Base-by-base conservation (phyloP, 2,329 filamentous ascomycete species). In the Moelleriella libera region DNA sequence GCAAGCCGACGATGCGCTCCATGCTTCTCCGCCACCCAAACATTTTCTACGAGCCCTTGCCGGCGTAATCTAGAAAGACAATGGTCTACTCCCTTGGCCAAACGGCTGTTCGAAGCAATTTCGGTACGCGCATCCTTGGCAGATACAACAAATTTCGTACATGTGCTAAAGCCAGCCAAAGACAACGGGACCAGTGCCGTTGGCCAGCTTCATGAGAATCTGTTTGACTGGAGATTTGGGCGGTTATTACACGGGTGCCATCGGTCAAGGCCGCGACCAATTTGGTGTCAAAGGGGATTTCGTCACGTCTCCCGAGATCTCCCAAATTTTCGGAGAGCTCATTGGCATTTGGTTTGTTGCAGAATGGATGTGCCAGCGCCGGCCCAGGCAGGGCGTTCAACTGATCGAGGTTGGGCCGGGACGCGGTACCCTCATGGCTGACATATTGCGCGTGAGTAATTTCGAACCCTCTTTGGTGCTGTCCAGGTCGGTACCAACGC, bases 161-260 rank as follows among this genome's bases (percentile, higher is more conserved):
- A n/a, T 12, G 30, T 5, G 6, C 29, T 10, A 10, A 29, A 11
- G 6, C 14, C 7, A n/a, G 10, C 21, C 21, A 40, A 41, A 72
- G 68, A 66, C 83, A 41, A 97, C 92, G 9, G 92, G 92, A 0
- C 90, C 92, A 4, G 81, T 97, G 30, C 87, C 92, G 1, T 77
- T 98, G 51, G 89, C 92, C 5, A 83, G 88, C 46, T 98, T 89
- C 64, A 98, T 98, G 92, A 89, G 92, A 61, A 94, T 97, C 82
- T 96, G 90, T 63, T 78, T 98, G 53, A 98, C 92, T 1, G 85
- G 86, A 9, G 86, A 92, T 51, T 68, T 88, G 40, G 88, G 88
- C 49, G 92, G 92, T 47, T 98, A 98, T 69, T 98, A 98, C 67
- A 97, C 88, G 1, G 78, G 83, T 5, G 78, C 80, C 29, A 74